Evolutionary conservation across 441 rosid genomes (phyloP), one percentile per base, ranked within the genome.

Genomic region (Erodium moschatum): DNA sequence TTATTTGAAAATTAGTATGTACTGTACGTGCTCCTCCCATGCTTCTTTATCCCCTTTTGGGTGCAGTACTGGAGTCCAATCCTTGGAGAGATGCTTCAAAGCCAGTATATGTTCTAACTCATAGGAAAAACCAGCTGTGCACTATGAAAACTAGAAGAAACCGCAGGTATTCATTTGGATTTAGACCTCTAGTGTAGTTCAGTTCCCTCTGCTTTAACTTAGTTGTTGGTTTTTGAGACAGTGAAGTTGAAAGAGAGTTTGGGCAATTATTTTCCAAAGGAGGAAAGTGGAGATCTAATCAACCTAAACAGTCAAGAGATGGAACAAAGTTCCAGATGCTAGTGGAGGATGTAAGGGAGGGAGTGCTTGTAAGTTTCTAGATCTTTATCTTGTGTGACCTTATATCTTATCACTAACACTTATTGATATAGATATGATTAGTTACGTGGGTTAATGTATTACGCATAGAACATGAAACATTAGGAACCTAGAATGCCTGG

Each of bases 141-240:
- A 91, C 96, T 7, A 94, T 91, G 98, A 91, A 88, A 78, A 91
- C 98, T 40, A 84, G 97, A 78, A 89, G 88, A 80, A 84, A 85
- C 64, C 90, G 86, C 85, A 89, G 96, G 98, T 89, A 54, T 54
- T 73, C 68, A 11, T 61, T 11, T 74, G 60, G 67, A 66, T 78
- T 62, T 5, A 9, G 9, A 54, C 24, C 15, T 54, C 21, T 19
- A 29, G 4, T 24, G 13, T 65, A 27, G 1, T 66, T 40, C 73
- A 68, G 8, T 65, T 65, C 16, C 68, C 50, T 18, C 64, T 81
- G 20, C 33, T 67, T 18, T 21, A 6, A 19, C 68, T 78, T 44
- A 46, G 15, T 15, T 60, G 52, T 46, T 79, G 70, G 38, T 69
- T 68, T 69, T 74, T 63, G 13, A 64, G 19, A 72, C 88, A 94